These are phyloP conservation scores for Paramecium sonneborni DNA, from an alignment of 73 alveolate genomes.

Conservation along the genomic window DNA sequence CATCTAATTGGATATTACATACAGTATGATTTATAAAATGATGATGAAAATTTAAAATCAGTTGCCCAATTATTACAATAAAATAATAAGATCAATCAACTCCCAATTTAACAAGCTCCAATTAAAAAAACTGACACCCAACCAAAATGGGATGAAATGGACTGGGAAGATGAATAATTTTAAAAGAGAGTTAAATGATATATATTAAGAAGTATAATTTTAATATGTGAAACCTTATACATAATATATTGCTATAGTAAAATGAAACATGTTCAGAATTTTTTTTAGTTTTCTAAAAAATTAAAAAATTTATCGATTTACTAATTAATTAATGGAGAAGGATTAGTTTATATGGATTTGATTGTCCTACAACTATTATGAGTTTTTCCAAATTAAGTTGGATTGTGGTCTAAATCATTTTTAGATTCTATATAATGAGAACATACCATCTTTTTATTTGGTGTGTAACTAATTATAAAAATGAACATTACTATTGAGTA, in stretches of 20 bases:
- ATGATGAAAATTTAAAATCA: not conserved
- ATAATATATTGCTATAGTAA: not conserved
- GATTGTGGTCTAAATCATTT: not conserved
- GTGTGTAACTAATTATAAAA: not conserved
- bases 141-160: not conserved
- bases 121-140: not conserved
- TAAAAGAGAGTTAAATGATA: not conserved
- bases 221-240: not conserved
- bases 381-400: not conserved
- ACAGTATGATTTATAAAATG: not conserved
- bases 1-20: not conserved
- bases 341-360: not conserved
- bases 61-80: not conserved
- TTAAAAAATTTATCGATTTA: not conserved
- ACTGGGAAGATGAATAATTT: slow-evolving; percentile 1
- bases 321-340: not conserved
- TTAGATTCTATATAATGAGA: not conserved
- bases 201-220: not conserved
- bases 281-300: not conserved
- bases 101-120: not conserved
- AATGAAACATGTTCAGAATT: not conserved
- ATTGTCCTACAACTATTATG: not conserved
- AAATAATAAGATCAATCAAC: not conserved
- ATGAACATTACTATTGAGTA: not conserved
- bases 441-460: not conserved